These are phyloP conservation scores for Malassezia nana DNA, from an alignment of 1,284 basidiomycete species.

Conservation along the genomic window DNA sequence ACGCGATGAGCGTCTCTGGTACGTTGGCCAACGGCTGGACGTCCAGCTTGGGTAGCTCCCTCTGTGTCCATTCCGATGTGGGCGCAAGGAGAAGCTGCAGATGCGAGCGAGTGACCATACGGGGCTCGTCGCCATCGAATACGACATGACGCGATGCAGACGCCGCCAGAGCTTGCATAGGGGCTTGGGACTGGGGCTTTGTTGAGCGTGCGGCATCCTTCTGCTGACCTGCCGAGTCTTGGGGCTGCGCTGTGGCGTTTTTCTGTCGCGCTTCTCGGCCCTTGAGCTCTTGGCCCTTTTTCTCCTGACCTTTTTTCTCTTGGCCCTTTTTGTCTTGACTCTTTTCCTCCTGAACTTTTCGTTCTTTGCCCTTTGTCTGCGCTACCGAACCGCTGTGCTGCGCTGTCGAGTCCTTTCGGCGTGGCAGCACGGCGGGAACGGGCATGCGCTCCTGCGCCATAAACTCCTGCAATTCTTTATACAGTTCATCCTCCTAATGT, in stretches of 20 bases:
- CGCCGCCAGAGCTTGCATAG: background rate
- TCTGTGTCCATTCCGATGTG: constrained; percentile 25
- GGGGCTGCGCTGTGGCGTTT: background rate
- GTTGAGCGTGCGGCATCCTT: too few relatives aligned
- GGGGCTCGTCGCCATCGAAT: constrained; percentile 27
- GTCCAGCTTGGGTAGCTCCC: constrained; percentile 21
- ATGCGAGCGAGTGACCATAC: constrained; percentile 1
- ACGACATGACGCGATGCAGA: constrained; percentile 17
- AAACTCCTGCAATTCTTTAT: constrained; percentile 6
- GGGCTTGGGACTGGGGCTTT: background rate
- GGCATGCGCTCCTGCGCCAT: constrained; percentile 14
- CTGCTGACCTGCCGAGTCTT: too few relatives aligned
- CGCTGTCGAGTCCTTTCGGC: background rate
- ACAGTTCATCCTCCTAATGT: constrained; percentile 9
- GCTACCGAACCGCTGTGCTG: constrained; percentile 4
- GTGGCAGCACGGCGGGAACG: background rate
- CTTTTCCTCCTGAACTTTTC: too few relatives aligned
- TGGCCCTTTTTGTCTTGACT: background rate
- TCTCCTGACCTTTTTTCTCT: background rate
- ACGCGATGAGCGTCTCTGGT: constrained; percentile 22
- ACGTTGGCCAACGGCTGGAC: constrained; percentile 13
- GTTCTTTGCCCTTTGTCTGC: constrained; percentile 11
- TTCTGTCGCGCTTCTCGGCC: background rate
- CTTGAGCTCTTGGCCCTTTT: background rate
- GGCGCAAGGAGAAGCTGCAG: constrained; percentile 27